These are phyloP conservation scores for Saprolegnia parasitica DNA, from an alignment of 352 stramenopile genomes.

Conservation along the genomic window DNA sequence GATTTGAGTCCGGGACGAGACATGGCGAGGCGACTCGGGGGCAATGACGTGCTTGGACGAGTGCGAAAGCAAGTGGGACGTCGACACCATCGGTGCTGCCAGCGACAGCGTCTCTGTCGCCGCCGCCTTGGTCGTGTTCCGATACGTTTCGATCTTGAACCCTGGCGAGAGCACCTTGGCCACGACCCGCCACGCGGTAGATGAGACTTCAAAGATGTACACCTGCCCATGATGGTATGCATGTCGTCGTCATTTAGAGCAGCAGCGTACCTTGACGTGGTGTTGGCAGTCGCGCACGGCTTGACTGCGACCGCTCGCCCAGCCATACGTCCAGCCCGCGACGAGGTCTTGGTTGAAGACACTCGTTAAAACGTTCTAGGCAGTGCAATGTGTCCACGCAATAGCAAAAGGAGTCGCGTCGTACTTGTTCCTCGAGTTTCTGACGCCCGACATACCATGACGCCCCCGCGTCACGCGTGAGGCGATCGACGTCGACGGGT, in stretches of 20 bases:
- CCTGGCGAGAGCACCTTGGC: conserved; percentile 7
- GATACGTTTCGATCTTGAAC: conserved; percentile 16
- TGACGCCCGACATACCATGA: not conserved
- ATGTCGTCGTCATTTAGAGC: too few relatives aligned
- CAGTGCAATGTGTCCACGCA: not conserved
- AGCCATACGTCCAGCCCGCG: conserved; percentile 53
- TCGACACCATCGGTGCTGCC: not conserved
- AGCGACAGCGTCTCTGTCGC: not conserved
- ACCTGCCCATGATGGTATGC: not conserved
- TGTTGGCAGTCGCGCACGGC: conserved; percentile 41
- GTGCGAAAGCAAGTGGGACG: not conserved
- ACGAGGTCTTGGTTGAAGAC: conserved; percentile 38
- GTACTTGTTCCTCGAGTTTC: conserved; percentile 4
- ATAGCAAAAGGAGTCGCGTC: not conserved
- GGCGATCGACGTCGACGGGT: not conserved
- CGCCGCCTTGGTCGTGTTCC: not conserved
- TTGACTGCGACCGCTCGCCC: conserved; percentile 50
- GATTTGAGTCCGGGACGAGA: not conserved
- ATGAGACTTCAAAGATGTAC: conserved; percentile 1
- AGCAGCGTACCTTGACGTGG: conserved; percentile 33
- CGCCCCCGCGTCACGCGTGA: not conserved
- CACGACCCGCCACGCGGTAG: not conserved
- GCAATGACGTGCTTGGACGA: not conserved
- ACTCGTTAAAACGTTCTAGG: conserved; percentile 9
- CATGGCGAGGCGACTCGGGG: conserved; percentile 4